Percentiles rank a stretch among this genome's conserved stretches.
Conservation (phyloP, 176 grass and related monocot genomes). For the Phoenix roebelenii region DNA sequence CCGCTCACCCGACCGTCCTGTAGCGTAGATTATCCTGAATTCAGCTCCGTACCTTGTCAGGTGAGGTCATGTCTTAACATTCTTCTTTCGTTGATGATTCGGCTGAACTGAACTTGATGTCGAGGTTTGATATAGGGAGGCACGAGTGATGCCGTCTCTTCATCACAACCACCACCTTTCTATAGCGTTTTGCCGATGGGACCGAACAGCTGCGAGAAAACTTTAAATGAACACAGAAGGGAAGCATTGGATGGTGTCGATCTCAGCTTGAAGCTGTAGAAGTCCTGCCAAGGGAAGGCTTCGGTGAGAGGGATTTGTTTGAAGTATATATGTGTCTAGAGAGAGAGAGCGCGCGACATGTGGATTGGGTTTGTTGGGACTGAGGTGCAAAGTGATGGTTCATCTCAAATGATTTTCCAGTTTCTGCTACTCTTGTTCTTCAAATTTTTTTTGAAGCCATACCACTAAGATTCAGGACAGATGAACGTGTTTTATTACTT, state of each 20-base stretch:
- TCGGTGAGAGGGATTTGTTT: constrained; percentile 14
- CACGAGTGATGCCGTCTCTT: neutral
- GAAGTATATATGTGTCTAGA: neutral
- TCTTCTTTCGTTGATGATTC: no score
- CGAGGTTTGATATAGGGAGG: constrained; percentile 6
- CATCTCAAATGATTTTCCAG: no score
- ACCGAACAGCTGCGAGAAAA: constrained; percentile 28
- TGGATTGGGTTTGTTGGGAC: neutral
- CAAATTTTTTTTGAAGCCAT: no score
- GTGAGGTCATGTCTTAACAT: constrained; percentile 17
- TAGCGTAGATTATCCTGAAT: constrained; percentile 25
- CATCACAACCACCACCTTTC: constrained; percentile 29
- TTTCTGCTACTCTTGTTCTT: no score
- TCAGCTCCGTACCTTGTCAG: constrained; percentile 28
- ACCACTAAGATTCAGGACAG: no score
- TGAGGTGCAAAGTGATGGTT: no score
- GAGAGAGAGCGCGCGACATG: neutral
- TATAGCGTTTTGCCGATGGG: constrained; percentile 50
- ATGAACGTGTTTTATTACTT: no score
- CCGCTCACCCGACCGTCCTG: constrained; percentile 7
- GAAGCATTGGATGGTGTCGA: constrained; percentile 39
- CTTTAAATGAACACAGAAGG: constrained; percentile 19
- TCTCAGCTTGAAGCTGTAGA: constrained; percentile 62
- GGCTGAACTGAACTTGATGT: neutral
- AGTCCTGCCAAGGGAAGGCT: constrained; percentile 7